A percentile compares a stretch with the other conserved stretches of the same genome.
These are phyloP conservation scores for Scheffersomyces illinoinensis DNA, from an alignment of 1,139 yeast genomes.

Conservation along the genomic window DNA sequence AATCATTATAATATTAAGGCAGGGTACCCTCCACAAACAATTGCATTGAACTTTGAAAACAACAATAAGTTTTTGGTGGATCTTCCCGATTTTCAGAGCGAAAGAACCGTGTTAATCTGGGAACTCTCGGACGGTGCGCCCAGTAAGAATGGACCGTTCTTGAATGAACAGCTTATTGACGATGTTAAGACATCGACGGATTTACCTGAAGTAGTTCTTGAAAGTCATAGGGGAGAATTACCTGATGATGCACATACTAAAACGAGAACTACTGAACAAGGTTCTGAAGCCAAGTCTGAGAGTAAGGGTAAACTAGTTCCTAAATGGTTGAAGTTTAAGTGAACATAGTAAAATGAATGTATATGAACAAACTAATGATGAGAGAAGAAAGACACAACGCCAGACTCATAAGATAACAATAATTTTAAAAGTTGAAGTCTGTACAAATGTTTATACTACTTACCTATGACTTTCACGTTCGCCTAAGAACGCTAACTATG, in stretches of 20 bases:
- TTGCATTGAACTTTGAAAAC: constrained; percentile 30
- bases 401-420: neutral
- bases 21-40: constrained; percentile 44
- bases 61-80: constrained; percentile 35
- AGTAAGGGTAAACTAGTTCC: constrained; percentile 19
- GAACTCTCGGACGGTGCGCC: constrained; percentile 17
- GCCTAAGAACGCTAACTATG: no score
- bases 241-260: constrained; percentile 12
- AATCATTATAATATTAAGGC: constrained; percentile 35
- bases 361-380: neutral
- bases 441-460: no score
- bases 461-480: no score
- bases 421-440: no score
- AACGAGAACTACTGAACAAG: constrained; percentile 10
- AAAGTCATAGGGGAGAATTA: constrained; percentile 29
- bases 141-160: constrained; percentile 23
- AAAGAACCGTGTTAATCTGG: constrained; percentile 39
- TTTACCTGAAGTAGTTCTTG: constrained; percentile 43
- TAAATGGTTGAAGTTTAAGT: constrained; percentile 20
- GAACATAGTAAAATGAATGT: neutral
- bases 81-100: constrained; percentile 33
- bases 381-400: neutral
- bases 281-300: constrained; percentile 3
- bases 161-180: constrained; percentile 18
- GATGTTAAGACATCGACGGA: constrained; percentile 27